A percentile compares a stretch with the other conserved stretches of the same genome.
phyloP scores from a whole-genome alignment of 129 eudicot genomes.

The Chrysanthemum seticuspe region DNA sequence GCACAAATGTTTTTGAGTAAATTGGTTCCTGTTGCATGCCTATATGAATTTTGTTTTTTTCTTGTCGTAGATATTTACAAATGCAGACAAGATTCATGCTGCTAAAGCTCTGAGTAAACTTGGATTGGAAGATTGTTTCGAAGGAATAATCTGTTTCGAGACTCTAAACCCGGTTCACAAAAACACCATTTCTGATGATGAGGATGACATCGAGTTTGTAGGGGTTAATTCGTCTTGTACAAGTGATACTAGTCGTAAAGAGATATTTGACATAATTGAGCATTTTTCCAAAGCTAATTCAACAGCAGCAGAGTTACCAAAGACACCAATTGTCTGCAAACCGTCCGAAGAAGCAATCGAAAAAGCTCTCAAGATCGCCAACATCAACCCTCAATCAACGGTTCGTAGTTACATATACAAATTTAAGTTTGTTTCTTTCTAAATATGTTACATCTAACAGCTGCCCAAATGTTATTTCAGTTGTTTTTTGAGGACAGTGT shows the following conservation, averaged over 20 bases:
- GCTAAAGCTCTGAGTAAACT: constrained; percentile 56
- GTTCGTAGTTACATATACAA: constrained; percentile 32
- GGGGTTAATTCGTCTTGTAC: constrained; percentile 38
- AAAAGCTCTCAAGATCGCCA: constrained; percentile 73
- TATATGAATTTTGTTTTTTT: not conserved
- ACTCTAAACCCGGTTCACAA: constrained; percentile 78
- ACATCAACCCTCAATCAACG: constrained; percentile 84
- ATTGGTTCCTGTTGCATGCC: too few species aligned
- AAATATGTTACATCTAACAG: not conserved
- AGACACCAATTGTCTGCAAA: constrained; percentile 82
- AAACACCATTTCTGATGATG: constrained; percentile 54
- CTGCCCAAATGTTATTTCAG: constrained; percentile 35
- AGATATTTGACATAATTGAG: constrained; percentile 69
- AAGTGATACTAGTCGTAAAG: not conserved
- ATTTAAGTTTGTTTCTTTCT: not conserved
- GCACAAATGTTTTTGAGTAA: too few species aligned
- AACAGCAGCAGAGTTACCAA: constrained; percentile 48
- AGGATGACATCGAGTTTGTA: constrained; percentile 60
- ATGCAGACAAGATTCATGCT: constrained; percentile 83
- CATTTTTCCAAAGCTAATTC: constrained; percentile 60
- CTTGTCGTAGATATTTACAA: constrained; percentile 68
- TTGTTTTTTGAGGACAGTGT: constrained; percentile 90
- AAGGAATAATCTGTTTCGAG: constrained; percentile 89
- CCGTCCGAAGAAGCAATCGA: constrained; percentile 83
- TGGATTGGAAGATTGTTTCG: constrained; percentile 84